These are phyloP conservation scores for Fusarium mangiferae DNA, from an alignment of 2,329 filamentous ascomycete genomes.

Conservation along the genomic window DNA sequence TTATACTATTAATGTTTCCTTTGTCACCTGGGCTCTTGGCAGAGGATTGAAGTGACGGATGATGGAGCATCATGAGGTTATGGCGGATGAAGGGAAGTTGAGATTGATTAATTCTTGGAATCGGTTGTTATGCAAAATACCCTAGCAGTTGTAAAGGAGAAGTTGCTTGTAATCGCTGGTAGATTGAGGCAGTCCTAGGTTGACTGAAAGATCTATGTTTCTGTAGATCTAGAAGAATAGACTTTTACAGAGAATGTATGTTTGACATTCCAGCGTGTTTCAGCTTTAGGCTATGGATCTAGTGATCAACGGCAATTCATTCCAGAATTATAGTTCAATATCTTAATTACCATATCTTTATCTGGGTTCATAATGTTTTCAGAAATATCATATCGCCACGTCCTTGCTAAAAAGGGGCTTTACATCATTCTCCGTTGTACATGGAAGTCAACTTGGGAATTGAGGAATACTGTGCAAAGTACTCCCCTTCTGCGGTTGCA, in stretches of 20 bases:
- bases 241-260: not conserved
- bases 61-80: constrained; percentile 13
- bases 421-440: constrained; percentile 24
- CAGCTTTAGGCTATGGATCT: not conserved
- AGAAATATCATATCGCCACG: not conserved
- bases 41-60: not conserved
- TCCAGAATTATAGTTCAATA: not conserved
- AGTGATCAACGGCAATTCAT: not conserved
- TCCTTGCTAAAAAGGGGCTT: not conserved
- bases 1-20: constrained; percentile 16
- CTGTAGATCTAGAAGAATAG: constrained; percentile 11
- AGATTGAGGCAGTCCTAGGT: constrained; percentile 28
- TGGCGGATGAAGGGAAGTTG: constrained; percentile 3
- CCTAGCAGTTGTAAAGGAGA: constrained; percentile 33
- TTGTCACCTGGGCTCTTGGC: constrained; percentile 6
- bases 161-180: constrained; percentile 25
- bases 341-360: not conserved
- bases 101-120: constrained; percentile 20
- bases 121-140: constrained; percentile 37
- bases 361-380: not conserved
- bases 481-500: constrained; percentile 12
- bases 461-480: constrained; percentile 34
- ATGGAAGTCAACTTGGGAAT: not conserved
- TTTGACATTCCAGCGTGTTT: not conserved
- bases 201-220: constrained; percentile 24